Evolutionary conservation across 2,329 filamentous ascomycete genomes (phyloP), one percentile per base, ranked within the genome.

Genomic region (Stromatinia cepivora): DNA sequence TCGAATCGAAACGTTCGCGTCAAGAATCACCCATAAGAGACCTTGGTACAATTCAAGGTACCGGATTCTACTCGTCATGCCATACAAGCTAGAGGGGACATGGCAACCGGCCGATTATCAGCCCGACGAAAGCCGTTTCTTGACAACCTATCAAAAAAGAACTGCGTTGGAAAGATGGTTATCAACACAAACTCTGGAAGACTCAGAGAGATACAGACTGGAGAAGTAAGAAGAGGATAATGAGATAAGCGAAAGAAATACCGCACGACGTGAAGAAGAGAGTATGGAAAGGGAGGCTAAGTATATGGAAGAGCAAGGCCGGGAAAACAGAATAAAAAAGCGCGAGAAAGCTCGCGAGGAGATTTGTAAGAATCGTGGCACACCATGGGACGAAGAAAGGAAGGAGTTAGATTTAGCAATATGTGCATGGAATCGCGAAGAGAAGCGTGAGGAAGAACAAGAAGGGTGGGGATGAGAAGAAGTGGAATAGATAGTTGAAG

Each of bases 241-340:
- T n/a, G 31, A 36, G 20, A 56, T 10, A 4, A 3, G 9, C n/a
- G 31, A 36, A 36, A n/a, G 20, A 7, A 6, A 56, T 36, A 13
- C 0, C 2, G 31, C 2, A 36, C 1, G 2, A 7, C 3, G 10
- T 2, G 31, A 36, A 56, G 20, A 56, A n/a, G 11, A 6, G 1
- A n/a, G 17, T 9, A 8, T 17, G 25, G 17, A 17, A 9, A 53
- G 13, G 3, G 8, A 58, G 36, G 39, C 3, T 39, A 11, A 39
- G 10, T 4, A 4, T 39, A 39, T 39, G 36, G 36, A 39, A 39
- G 11, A 39, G 39, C 39, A 0, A 42, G 39, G 4, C 39, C 13
- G 22, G 6, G 7, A 17, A 13, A 4, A 25, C 4, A 57, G 54
- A 39, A 4, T 25, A 25, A 4, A 34, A 4, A 57, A 6, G 22